Evolutionary conservation across 2,329 filamentous ascomycete species (phyloP).

Genomic region (Blastomyces emzantsi): DNA sequence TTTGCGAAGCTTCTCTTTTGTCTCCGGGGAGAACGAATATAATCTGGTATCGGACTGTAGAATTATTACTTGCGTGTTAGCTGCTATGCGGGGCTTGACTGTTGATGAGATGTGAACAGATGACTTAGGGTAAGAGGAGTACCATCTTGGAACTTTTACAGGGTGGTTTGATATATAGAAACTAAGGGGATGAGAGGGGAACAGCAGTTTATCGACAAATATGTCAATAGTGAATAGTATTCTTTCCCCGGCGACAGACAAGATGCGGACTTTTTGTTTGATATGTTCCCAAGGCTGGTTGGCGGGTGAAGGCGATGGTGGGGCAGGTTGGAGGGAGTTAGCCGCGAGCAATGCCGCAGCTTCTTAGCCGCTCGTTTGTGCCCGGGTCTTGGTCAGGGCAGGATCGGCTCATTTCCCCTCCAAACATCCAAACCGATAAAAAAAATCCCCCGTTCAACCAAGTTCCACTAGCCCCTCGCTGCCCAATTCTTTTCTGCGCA

Average conservation of each 20-base stretch:
- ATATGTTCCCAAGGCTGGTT: neutral
- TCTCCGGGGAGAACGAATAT: conserved; percentile 87
- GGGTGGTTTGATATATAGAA: neutral
- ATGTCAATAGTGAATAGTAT: neutral
- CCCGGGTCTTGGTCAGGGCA: neutral
- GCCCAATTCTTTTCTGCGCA: neutral
- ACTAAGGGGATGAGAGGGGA: neutral
- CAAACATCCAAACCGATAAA: neutral
- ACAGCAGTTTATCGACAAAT: neutral
- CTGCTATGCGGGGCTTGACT: neutral
- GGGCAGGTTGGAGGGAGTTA: neutral
- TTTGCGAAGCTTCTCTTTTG: conserved; percentile 81
- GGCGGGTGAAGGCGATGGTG: neutral
- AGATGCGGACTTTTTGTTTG: neutral
- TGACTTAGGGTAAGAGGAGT: neutral
- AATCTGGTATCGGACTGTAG: conserved; percentile 70
- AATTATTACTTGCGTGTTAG: conserved; percentile 18
- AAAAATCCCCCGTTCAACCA: neutral
- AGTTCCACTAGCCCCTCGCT: neutral
- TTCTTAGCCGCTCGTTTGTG: conserved; percentile 4
- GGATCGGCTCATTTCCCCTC: neutral
- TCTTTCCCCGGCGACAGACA: neutral
- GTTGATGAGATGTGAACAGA: neutral
- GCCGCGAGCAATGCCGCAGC: neutral
- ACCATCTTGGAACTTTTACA: neutral